Percentiles rank a stretch among this genome's conserved stretches.
Conservation (phyloP, 768 basidiomycete species). For the Cantharellus cinnabarinus region DNA sequence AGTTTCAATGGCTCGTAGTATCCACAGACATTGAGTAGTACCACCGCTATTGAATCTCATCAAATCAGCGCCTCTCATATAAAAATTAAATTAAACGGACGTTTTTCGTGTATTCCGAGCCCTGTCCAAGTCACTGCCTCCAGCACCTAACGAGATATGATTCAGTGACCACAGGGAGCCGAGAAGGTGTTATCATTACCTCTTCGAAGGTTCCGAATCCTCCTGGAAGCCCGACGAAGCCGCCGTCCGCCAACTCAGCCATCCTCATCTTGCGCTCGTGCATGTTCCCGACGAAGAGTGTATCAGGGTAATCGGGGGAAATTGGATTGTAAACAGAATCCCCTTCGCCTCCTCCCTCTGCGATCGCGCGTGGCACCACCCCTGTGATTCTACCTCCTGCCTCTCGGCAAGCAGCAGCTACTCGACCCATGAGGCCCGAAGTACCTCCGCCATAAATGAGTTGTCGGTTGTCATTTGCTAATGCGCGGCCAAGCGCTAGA, state of each 20-base stretch:
- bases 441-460: conserved; percentile 79
- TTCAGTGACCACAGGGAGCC: background rate
- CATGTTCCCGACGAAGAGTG: conserved; percentile 61
- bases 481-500: conserved; percentile 50
- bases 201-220: conserved; percentile 95
- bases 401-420: conserved; percentile 44
- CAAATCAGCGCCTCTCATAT: background rate
- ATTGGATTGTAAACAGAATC: background rate
- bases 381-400: conserved; percentile 57
- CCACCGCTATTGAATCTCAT: conserved; percentile 34
- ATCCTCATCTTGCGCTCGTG: conserved; percentile 82
- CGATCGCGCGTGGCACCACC: conserved; percentile 59
- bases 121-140: conserved; percentile 95
- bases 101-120: conserved; percentile 67
- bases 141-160: conserved; percentile 31
- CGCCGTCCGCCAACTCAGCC: conserved; percentile 50
- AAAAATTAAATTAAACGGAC: conserved; percentile 21
- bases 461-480: conserved; percentile 37
- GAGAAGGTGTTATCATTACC: conserved; percentile 19
- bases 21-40: conserved; percentile 66
- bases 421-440: conserved; percentile 69
- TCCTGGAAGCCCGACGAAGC: conserved; percentile 79
- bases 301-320: conserved; percentile 15
- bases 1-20: conserved; percentile 71
- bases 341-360: conserved; percentile 39